Evolutionary conservation across 1,284 basidiomycete genomes (phyloP).

Genomic region (Uromyces viciae-fabae): DNA sequence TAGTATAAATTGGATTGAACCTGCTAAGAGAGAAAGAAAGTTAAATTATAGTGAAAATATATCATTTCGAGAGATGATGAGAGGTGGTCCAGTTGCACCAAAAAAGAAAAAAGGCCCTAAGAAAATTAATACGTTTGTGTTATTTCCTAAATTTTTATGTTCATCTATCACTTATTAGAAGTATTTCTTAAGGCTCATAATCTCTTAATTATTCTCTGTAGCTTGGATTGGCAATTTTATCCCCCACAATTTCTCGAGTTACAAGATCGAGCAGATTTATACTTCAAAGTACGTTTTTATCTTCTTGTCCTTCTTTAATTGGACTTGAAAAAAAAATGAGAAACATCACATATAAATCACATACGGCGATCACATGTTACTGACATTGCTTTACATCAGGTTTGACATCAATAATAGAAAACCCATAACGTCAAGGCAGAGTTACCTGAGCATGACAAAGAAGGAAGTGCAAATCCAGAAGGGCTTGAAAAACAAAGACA

Average conservation of each 20-base stretch:
- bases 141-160: background rate
- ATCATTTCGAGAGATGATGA: slow-evolving; percentile 80
- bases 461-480: slow-evolving; percentile 69
- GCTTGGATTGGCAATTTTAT: slow-evolving; percentile 97
- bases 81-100: slow-evolving; percentile 64
- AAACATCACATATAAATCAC: too few species aligned
- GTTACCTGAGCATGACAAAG: slow-evolving; percentile 65
- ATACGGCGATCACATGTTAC: too few species aligned
- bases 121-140: slow-evolving; percentile 40
- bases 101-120: slow-evolving; percentile 84
- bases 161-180: background rate
- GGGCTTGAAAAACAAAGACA: slow-evolving; percentile 85
- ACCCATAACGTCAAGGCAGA: slow-evolving; percentile 27
- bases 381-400: too few species aligned
- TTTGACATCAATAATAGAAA: slow-evolving; percentile 16
- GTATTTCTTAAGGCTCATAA: background rate
- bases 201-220: slow-evolving; percentile 54
- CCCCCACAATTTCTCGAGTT: slow-evolving; percentile 74
- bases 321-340: too few species aligned
- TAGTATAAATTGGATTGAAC: slow-evolving; percentile 76
- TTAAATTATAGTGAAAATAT: slow-evolving; percentile 77
- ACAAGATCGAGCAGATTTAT: slow-evolving; percentile 70
- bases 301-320: background rate
- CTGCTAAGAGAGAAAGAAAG: slow-evolving; percentile 93
- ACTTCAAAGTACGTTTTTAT: slow-evolving; percentile 11